Evolutionary conservation across 2,329 filamentous ascomycete genomes (phyloP).

Genomic region (Arthrobotrys megalospora): DNA sequence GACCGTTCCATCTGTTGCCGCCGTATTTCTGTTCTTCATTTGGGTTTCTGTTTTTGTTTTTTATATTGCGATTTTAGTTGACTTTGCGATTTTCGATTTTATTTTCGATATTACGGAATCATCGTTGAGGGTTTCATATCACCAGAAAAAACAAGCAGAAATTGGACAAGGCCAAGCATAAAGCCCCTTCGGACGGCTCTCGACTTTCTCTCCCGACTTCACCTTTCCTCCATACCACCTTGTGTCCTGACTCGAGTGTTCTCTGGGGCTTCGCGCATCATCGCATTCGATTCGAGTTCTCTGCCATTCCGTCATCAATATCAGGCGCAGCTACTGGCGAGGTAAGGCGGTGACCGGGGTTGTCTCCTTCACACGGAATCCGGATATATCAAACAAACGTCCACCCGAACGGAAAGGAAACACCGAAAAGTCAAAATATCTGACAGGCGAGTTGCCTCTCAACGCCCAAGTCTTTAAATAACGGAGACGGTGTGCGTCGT

Average conservation of each 20-base stretch:
- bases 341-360: conserved; percentile 34
- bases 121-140: conserved; percentile 43
- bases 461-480: conserved; percentile 34
- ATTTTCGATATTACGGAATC: conserved; percentile 33
- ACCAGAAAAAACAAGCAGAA: conserved; percentile 27
- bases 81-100: conserved; percentile 23
- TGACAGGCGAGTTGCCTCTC: conserved; percentile 30
- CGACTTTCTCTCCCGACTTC: conserved; percentile 15
- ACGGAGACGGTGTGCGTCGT: conserved; percentile 36
- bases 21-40: conserved; percentile 11
- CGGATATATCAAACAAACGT: conserved; percentile 44
- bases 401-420: conserved; percentile 37
- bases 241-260: conserved; percentile 21
- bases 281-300: conserved; percentile 36
- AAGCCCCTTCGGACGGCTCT: conserved; percentile 39
- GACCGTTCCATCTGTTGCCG: conserved; percentile 53
- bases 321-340: conserved; percentile 38
- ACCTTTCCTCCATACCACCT: conserved; percentile 30
- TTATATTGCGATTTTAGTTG: conserved; percentile 17
- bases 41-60: conserved; percentile 27
- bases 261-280: conserved; percentile 8
- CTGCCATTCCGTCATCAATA: conserved; percentile 36
- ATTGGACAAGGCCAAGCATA: conserved; percentile 25
- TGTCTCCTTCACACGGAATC: conserved; percentile 3
- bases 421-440: conserved; percentile 26